Evolutionary conservation across 2,329 filamentous ascomycete genomes (phyloP), one percentile per base, ranked within the genome.

Genomic region (Diplodia sapinea): DNA sequence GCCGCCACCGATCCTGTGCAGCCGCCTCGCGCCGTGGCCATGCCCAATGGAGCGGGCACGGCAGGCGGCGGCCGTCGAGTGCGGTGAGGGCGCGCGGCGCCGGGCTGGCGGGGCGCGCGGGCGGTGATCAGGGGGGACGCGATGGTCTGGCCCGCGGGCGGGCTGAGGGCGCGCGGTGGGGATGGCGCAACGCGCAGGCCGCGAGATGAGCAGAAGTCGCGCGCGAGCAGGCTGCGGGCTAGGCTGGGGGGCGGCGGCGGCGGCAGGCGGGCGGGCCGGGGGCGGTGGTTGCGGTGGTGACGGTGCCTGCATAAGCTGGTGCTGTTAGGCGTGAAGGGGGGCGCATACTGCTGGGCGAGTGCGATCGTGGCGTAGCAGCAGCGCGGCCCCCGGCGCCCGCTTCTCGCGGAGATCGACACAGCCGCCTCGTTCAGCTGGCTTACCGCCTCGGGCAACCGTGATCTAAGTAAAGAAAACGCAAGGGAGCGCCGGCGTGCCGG

Each of bases 401-500:
- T 51, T 23, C 33, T 43, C 49, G 49, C 50, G 63, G 63, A 54
- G 64, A 66, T 66, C 64, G 64, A 66, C 64, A 55, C 64, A 59
- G 64, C 64, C 50, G 63, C 50, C 51, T 65, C 63, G 51, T 43
- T 65, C 63, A 65, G 63, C 63, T 65, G 23, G 63, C 56, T 61
- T 61, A 61, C 56, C 56, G 56, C 56, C 56, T 61, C 56, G 36
- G 63, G 50, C 40, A 55, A 64, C 61, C 23, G 33, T 66, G 64
- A 66, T 57, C 64, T 66, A 66, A 66, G 52, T 57, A 57, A 66
- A 66, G 64, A 66, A 54, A 54, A 56, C 64, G 64, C 64, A 66
- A 66, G 64, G 64, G 64, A 66, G 52, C 43, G 54, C 64, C 64
- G 54, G 52, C 38, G 52, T 59, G 40, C 54, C 38, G 64, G 64